Percentiles rank a stretch among this genome's conserved stretches.
Evolutionary conservation across 2,329 filamentous ascomycete species (phyloP).

Genomic region (Aureobasidium vineae): DNA sequence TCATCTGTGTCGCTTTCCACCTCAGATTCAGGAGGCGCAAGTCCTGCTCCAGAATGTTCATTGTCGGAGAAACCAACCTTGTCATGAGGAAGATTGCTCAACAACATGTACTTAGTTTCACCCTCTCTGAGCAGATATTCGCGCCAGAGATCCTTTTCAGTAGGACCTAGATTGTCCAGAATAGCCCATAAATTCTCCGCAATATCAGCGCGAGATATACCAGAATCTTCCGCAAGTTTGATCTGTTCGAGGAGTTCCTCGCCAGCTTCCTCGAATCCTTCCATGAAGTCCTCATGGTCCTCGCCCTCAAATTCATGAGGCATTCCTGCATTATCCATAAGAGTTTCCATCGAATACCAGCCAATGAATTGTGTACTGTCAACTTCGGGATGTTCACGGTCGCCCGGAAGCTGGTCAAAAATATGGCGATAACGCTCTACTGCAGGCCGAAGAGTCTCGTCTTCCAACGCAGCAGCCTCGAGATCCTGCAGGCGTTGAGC

Average conservation of each 20-base stretch:
- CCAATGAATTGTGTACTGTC: constrained; percentile 30
- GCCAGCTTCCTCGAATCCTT: constrained; percentile 5
- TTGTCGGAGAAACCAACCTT: neutral
- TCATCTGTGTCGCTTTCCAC: neutral
- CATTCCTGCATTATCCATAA: constrained; percentile 34
- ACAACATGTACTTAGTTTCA: constrained; percentile 12
- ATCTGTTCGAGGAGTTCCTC: constrained; percentile 26
- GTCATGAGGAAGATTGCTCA: constrained; percentile 1
- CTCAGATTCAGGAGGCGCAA: neutral
- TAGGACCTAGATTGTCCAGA: neutral
- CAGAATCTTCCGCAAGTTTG: constrained; percentile 16
- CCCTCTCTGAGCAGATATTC: constrained; percentile 4
- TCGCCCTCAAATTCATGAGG: constrained; percentile 22
- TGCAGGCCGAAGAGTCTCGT: constrained; percentile 29
- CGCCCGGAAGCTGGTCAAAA: neutral
- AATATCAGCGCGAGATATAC: neutral
- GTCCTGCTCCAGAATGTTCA: neutral
- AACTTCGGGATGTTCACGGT: neutral
- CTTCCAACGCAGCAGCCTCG: neutral
- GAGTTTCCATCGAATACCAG: constrained; percentile 32
- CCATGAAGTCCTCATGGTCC: constrained; percentile 9
- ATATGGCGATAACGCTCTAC: constrained; percentile 20
- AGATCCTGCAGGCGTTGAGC: constrained; percentile 24
- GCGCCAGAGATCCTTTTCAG: constrained; percentile 6
- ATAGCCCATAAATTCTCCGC: constrained; percentile 4